Evolutionary conservation across 202 grass and related monocot genomes (phyloP).

Genomic region (Schoenoplectus triqueter): DNA sequence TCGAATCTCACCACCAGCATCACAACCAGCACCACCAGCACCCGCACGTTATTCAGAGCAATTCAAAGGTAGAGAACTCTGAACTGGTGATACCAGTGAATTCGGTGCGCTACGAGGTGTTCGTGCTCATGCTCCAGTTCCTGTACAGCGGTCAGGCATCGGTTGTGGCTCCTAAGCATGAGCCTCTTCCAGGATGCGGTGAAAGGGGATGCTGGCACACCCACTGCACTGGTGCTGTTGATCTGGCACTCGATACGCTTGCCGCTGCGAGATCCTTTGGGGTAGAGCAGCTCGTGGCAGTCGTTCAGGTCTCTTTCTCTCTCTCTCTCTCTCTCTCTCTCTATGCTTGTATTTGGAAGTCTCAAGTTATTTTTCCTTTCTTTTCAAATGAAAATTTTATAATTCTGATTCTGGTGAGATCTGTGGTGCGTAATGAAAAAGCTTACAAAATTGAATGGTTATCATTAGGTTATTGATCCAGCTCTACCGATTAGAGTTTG

Average conservation of each 20-base stretch:
- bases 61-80: conserved; percentile 23
- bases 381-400: neutral
- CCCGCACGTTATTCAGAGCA: neutral
- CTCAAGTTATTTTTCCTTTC: conserved; percentile 3
- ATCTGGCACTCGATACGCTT: conserved; percentile 96
- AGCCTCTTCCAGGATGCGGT: conserved; percentile 68
- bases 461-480: conserved; percentile 34
- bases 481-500: neutral
- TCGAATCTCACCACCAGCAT: conserved; percentile 24
- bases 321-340: neutral
- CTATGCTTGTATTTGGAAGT: conserved; percentile 26
- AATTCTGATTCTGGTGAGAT: conserved; percentile 12
- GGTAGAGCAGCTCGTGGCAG: conserved; percentile 87
- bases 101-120: conserved; percentile 94
- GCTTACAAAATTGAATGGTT: conserved; percentile 30
- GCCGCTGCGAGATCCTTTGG: conserved; percentile 89
- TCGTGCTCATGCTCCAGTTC: conserved; percentile 91
- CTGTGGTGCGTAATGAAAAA: conserved; percentile 8
- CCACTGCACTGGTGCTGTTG: conserved; percentile 89
- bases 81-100: conserved; percentile 86
- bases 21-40: conserved; percentile 19
- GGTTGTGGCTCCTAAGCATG: conserved; percentile 84
- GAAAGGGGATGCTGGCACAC: conserved; percentile 96
- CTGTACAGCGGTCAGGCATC: conserved; percentile 98
- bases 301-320: conserved; percentile 63